Conservation (phyloP, 2,329 filamentous ascomycete genomes). For the Ophiosphaerella herpotricha region DNA sequence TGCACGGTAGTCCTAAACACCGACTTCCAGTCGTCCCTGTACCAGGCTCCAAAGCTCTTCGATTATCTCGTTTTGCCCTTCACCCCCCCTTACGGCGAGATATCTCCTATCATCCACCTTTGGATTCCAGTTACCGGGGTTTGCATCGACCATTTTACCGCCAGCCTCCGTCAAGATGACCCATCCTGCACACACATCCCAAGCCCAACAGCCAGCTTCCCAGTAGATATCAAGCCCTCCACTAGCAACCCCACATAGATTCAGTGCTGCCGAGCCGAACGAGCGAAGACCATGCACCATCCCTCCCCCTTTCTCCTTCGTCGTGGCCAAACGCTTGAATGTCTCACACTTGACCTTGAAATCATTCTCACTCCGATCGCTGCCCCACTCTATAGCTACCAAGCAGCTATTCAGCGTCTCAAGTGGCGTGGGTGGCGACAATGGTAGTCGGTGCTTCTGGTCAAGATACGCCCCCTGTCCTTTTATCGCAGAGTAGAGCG, state of each 20-base stretch:
- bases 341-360: slow-evolving; percentile 71
- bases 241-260: slow-evolving; percentile 72
- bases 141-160: slow-evolving; percentile 72
- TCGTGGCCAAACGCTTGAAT: slow-evolving; percentile 60
- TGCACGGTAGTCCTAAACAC: slow-evolving; percentile 15
- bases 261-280: slow-evolving; percentile 74
- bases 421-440: slow-evolving; percentile 61
- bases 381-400: slow-evolving; percentile 75
- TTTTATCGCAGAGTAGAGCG: slow-evolving; percentile 70
- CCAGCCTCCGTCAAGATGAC: slow-evolving; percentile 75
- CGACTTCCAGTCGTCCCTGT: slow-evolving; percentile 52
- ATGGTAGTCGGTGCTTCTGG: slow-evolving; percentile 49
- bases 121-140: slow-evolving; percentile 71
- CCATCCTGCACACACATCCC: slow-evolving; percentile 85
- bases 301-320: slow-evolving; percentile 65
- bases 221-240: slow-evolving; percentile 76
- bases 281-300: slow-evolving; percentile 79
- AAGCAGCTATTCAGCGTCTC: slow-evolving; percentile 65
- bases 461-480: slow-evolving; percentile 66
- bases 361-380: slow-evolving; percentile 69
- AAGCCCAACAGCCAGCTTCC: slow-evolving; percentile 84
- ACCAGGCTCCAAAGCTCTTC: slow-evolving; percentile 57
- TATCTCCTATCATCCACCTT: slow-evolving; percentile 62
- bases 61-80: slow-evolving; percentile 52
- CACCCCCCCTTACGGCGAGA: slow-evolving; percentile 52